Evolutionary conservation across 495 filamentous ascomycete species (phyloP).

Genomic region (Sporormia fimetaria): DNA sequence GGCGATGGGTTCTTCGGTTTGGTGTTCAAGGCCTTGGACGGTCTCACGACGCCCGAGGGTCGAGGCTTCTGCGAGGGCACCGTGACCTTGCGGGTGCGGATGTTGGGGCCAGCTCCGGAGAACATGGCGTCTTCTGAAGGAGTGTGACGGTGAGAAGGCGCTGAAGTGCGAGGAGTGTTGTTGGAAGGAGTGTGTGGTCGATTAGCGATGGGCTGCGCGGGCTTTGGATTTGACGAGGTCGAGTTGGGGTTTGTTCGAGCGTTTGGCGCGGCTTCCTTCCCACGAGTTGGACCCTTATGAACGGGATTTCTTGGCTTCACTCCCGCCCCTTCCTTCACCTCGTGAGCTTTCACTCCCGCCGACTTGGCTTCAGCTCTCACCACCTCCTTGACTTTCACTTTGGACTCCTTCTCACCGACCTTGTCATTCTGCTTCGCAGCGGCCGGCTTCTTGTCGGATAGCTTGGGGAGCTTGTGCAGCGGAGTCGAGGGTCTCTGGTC

Average conservation of each 20-base stretch:
- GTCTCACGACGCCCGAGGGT: constrained; percentile 4
- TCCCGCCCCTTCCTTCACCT: constrained; percentile 7
- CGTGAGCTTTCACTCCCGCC: constrained; percentile 4
- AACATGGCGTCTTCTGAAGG: too few species aligned
- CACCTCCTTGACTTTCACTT: too few species aligned
- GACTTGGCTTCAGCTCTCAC: too few species aligned
- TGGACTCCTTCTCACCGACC: constrained; percentile 40
- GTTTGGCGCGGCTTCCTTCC: constrained; percentile 5
- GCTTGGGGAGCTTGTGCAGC: constrained; percentile 41
- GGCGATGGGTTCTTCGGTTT: constrained; percentile 30
- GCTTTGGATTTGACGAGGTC: background rate
- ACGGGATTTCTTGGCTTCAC: constrained; percentile 28
- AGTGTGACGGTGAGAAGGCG: too few species aligned
- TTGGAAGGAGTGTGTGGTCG: constrained; percentile 1
- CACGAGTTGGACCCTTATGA: constrained; percentile 16
- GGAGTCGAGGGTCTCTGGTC: constrained; percentile 41
- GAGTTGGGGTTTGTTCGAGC: too few species aligned
- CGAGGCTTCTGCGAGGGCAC: constrained; percentile 4
- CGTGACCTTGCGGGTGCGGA: constrained; percentile 1
- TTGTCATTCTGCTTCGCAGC: constrained; percentile 45
- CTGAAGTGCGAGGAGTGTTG: too few species aligned
- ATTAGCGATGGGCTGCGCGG: background rate
- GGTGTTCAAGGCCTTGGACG: constrained; percentile 15
- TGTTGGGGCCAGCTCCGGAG: too few species aligned
- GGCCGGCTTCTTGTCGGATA: constrained; percentile 20